These are phyloP conservation scores for Penicillium concentricum DNA, from an alignment of 2,329 filamentous ascomycete genomes.

Conservation along the genomic window DNA sequence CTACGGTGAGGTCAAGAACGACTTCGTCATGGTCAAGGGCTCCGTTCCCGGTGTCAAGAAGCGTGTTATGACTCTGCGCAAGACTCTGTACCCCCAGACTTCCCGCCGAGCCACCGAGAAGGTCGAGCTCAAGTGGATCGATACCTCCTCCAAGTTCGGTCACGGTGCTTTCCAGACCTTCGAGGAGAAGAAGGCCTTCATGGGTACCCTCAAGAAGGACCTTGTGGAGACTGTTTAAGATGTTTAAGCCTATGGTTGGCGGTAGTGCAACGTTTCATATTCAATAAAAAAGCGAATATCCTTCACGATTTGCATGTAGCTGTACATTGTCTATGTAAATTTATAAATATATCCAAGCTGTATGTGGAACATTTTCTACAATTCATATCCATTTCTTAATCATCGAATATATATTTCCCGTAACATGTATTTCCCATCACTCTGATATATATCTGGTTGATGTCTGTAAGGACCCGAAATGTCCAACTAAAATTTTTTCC, in stretches of 20 bases:
- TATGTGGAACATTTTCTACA: background rate
- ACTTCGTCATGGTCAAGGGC: conserved; percentile 97
- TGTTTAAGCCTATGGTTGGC: conserved; percentile 39
- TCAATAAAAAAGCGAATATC: conserved; percentile 44
- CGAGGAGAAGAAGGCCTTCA: conserved; percentile 95
- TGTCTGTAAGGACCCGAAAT: background rate
- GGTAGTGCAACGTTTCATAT: conserved; percentile 39
- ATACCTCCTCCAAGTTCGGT: conserved; percentile 99
- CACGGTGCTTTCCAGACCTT: conserved; percentile 99
- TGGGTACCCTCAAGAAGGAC: conserved; percentile 99
- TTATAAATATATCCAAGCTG: background rate
- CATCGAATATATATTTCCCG: background rate
- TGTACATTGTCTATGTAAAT: background rate
- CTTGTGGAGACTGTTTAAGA: conserved; percentile 57
- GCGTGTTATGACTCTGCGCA: conserved; percentile 97
- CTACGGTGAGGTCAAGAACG: conserved; percentile 99
- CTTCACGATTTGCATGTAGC: conserved; percentile 24
- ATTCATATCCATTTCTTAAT: background rate
- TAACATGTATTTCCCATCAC: too few species aligned
- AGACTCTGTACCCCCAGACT: conserved; percentile 97
- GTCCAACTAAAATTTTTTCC: background rate
- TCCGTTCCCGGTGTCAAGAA: conserved; percentile 98
- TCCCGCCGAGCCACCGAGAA: conserved; percentile 96
- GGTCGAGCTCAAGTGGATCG: conserved; percentile 99
- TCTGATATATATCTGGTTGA: background rate